These are phyloP conservation scores for Dysphania ambrosioides DNA, from an alignment of 148 eudicot genomes.

Conservation along the genomic window DNA sequence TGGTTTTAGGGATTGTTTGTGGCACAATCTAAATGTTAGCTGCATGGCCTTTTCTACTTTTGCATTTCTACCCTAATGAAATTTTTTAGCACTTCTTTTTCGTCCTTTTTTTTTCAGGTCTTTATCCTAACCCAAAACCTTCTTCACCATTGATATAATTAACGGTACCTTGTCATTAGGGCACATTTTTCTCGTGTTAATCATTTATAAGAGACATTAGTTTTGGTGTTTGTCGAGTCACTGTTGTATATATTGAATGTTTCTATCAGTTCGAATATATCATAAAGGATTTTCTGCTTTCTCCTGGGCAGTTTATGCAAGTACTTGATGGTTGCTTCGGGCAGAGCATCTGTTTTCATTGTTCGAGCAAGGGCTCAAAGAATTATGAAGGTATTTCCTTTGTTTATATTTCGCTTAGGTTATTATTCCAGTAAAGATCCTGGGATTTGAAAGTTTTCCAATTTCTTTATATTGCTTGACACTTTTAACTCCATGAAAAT, in stretches of 20 bases:
- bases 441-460: background rate
- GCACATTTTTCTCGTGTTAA: background rate
- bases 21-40: background rate
- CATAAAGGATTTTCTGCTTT: background rate
- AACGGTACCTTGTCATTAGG: constrained; percentile 5
- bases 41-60: background rate
- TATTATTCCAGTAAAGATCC: background rate
- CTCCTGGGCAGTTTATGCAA: constrained; percentile 63
- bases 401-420: background rate
- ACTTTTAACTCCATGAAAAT: constrained; percentile 22
- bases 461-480: background rate
- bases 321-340: constrained; percentile 87
- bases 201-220: background rate
- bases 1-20: background rate
- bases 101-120: background rate
- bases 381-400: constrained; percentile 50
- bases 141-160: background rate
- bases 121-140: background rate
- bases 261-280: background rate
- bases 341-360: constrained; percentile 77
- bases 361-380: constrained; percentile 43
- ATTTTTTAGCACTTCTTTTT: background rate
- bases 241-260: background rate
- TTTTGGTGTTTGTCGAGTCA: background rate
- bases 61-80: background rate